Base-by-base conservation (phyloP, 345 rosid species). In the Anacardium occidentale region DNA sequence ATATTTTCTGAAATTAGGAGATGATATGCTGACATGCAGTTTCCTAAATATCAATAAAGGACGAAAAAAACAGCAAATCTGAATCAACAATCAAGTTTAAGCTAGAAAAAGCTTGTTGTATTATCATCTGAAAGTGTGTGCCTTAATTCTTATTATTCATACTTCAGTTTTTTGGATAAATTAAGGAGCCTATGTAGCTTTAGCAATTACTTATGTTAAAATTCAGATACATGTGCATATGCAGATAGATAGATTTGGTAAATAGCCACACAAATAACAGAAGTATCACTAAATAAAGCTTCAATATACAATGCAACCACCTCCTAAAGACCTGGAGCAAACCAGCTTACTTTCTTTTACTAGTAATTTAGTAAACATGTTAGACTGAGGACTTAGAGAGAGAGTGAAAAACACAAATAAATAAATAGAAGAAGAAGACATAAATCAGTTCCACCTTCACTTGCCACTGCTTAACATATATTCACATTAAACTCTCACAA, bases 121-220 rank as follows among this genome's bases (percentile, higher is more conserved):
- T 62, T 62, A 62, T 62, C 52, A 62, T 34, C 37, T 62, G 48
- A n/a, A 17, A 34, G 64, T 20, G 48, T 12, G 25, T 18, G 65
- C 21, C 22, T 15, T 62, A 10, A 26, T 15, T 62, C 25, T n/a
- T 45, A 62, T 62, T 18, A 37, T 37, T n/a, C 47, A 26, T 59
- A 59, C 18, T 58, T 1, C 17, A 11, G 8, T 32, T 29, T 10
- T 61, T 17, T 9, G 48, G 15, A 2, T n/a, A 62, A 34, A 62
- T 34, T 56, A 32, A 59, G 20, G 34, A 25, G 42, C 42, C 40
- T 59, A 58, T 4, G 6, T n/a, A 59, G n/a, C 14, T 59, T 59
- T 42, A 7, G 18, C 40, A n/a, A 6, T 58, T 25, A 58, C 2
- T 24, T 15, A 58, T 24, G 32, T 26, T 24, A 13, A 58, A 10